Percentiles rank a stretch among this genome's conserved stretches.
Evolutionary conservation across 2,329 filamentous ascomycete species (phyloP).

Genomic region (Monosporascus sp.): DNA sequence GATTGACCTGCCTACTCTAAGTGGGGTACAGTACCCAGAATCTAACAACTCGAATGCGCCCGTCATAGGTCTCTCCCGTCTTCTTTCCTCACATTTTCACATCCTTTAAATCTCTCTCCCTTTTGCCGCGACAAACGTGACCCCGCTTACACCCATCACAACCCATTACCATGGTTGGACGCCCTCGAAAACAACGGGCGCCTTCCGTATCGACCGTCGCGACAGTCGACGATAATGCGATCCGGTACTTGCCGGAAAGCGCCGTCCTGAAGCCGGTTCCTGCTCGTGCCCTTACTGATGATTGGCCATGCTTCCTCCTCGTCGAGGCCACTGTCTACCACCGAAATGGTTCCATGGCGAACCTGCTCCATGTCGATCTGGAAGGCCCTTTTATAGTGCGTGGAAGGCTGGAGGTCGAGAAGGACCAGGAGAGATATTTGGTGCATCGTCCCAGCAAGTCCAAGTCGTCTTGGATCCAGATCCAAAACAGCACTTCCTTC

Average conservation of each 20-base stretch:
- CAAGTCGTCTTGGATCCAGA: constrained; percentile 41
- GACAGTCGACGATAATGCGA: constrained; percentile 32
- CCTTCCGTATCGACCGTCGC: constrained; percentile 41
- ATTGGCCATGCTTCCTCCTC: constrained; percentile 60
- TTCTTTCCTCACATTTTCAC: too few relatives aligned
- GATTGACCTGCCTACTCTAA: too few relatives aligned
- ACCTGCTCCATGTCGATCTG: constrained; percentile 54
- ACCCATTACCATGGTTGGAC: constrained; percentile 29
- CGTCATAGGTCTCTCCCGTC: too few relatives aligned
- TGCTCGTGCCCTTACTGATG: constrained; percentile 34
- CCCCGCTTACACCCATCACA: background rate
- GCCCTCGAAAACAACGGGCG: constrained; percentile 25
- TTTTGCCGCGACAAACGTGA: background rate
- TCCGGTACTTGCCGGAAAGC: constrained; percentile 28
- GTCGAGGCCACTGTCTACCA: constrained; percentile 54
- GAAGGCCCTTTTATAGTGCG: constrained; percentile 57
- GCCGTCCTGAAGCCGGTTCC: constrained; percentile 30
- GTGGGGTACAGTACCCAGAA: too few relatives aligned
- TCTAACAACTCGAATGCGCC: too few relatives aligned
- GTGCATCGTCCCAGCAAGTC: constrained; percentile 25
- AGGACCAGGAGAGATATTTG: constrained; percentile 32
- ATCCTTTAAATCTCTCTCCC: background rate
- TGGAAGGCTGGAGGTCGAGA: constrained; percentile 50
- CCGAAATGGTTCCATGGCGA: constrained; percentile 51
- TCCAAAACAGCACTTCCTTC: constrained; percentile 43